Conservation (phyloP, 352 stramenopile species). For the Pythium aquatile region DNA sequence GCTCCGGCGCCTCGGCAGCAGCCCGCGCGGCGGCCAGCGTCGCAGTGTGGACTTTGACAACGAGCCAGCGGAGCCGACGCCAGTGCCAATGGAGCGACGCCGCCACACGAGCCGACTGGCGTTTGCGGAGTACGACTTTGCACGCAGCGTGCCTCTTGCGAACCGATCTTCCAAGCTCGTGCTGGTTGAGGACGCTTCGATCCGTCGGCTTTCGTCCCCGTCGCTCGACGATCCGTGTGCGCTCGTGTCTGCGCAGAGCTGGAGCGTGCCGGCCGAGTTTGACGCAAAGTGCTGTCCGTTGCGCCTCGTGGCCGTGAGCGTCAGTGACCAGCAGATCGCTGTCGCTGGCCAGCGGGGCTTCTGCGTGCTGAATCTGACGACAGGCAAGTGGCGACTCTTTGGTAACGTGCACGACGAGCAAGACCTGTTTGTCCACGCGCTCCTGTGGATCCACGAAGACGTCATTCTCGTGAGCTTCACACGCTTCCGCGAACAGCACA, state of each 20-base stretch:
- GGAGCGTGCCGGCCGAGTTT: constrained; percentile 56
- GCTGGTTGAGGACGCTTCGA: constrained; percentile 50
- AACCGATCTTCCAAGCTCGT: constrained; percentile 46
- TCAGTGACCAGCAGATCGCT: constrained; percentile 56
- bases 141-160: constrained; percentile 45
- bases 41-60: constrained; percentile 9
- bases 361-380: constrained; percentile 63
- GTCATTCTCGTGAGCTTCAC: constrained; percentile 64
- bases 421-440: constrained; percentile 60
- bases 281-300: constrained; percentile 62
- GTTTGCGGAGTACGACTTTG: constrained; percentile 70
- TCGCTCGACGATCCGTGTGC: constrained; percentile 64
- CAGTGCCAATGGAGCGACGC: not conserved
- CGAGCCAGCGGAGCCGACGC: not conserved
- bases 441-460: constrained; percentile 70
- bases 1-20: constrained; percentile 31
- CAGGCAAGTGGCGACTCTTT: constrained; percentile 80
- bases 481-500: constrained; percentile 52
- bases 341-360: constrained; percentile 75
- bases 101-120: constrained; percentile 26
- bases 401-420: constrained; percentile 85
- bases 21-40: constrained; percentile 12
- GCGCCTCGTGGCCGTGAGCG: constrained; percentile 53
- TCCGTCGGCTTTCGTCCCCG: constrained; percentile 49
- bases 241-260: constrained; percentile 58